Conservation (phyloP, 148 eudicot species). For the Persicaria tinctoria region DNA sequence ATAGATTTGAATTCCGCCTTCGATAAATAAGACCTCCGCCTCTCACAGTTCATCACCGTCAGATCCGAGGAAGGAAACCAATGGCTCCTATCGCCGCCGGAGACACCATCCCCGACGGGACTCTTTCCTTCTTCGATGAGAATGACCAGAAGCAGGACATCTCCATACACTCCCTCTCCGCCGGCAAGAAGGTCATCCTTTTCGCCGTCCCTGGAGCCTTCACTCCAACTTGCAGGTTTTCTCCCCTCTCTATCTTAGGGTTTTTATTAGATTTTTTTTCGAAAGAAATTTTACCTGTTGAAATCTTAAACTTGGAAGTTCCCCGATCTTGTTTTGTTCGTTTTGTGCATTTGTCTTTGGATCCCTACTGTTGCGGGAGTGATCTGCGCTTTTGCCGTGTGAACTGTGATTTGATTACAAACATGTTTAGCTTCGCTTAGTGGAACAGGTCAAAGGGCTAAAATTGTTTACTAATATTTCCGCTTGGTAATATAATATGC, state of each 20-base stretch:
- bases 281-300: background rate
- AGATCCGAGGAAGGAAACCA: background rate
- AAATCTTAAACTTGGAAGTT: background rate
- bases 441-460: background rate
- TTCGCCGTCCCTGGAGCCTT: conserved; percentile 77
- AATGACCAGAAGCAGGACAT: conserved; percentile 36
- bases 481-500: background rate
- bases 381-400: background rate
- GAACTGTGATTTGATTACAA: background rate
- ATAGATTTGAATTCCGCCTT: conserved; percentile 3
- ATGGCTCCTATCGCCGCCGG: conserved; percentile 60
- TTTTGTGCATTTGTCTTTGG: background rate
- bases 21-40: background rate
- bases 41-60: background rate
- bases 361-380: background rate
- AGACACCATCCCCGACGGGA: conserved; percentile 61
- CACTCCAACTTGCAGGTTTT: conserved; percentile 94
- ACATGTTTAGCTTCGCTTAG: background rate
- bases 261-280: background rate
- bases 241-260: background rate
- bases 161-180: conserved; percentile 50
- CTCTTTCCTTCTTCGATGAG: conserved; percentile 39
- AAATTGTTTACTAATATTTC: background rate
- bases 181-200: conserved; percentile 60
- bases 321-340: background rate